A percentile compares a stretch with the other conserved stretches of the same genome.
phyloP scores from a whole-genome alignment of 1,284 basidiomycete species.

The Ceratobasidium sp. region DNA sequence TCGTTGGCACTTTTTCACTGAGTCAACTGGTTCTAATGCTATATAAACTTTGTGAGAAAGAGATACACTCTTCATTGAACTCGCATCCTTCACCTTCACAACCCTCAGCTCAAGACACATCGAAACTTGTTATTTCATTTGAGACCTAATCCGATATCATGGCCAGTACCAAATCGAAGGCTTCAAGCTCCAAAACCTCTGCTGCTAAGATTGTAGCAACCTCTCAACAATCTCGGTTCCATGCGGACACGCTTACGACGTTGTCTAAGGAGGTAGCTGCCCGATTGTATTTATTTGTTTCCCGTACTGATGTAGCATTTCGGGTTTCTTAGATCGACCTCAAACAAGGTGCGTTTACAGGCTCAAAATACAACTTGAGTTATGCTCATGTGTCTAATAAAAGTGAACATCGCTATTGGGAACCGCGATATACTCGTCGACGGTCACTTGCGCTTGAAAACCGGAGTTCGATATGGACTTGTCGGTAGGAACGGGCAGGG shows the following conservation, averaged over 20 bases:
- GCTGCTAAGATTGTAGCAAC: slow-evolving; percentile 46
- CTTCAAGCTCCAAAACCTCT: slow-evolving; percentile 23
- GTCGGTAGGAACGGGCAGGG: slow-evolving; percentile 67
- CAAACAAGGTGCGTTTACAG: slow-evolving; percentile 40
- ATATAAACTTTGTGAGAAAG: neutral
- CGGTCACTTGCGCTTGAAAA: slow-evolving; percentile 48
- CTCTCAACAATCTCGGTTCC: slow-evolving; percentile 49
- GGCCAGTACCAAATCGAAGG: slow-evolving; percentile 33
- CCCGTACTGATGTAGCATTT: neutral
- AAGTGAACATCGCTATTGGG: slow-evolving; percentile 49
- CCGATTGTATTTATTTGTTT: neutral
- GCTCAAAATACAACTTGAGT: neutral
- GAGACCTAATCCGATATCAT: neutral
- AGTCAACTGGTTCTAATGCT: neutral
- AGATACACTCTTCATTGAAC: too few species aligned
- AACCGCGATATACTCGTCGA: slow-evolving; percentile 49
- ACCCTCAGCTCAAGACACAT: too few species aligned
- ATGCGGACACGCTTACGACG: slow-evolving; percentile 49
- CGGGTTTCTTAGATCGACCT: slow-evolving; percentile 47
- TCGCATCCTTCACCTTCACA: too few species aligned
- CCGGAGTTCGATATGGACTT: slow-evolving; percentile 49
- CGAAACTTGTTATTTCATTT: neutral
- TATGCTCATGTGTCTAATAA: slow-evolving; percentile 10
- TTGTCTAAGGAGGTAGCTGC: slow-evolving; percentile 48
- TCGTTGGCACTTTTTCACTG: slow-evolving; percentile 19